Conservation (phyloP, 192 early-diverging fungal genomes). For the Coemansia reversa region DNA sequence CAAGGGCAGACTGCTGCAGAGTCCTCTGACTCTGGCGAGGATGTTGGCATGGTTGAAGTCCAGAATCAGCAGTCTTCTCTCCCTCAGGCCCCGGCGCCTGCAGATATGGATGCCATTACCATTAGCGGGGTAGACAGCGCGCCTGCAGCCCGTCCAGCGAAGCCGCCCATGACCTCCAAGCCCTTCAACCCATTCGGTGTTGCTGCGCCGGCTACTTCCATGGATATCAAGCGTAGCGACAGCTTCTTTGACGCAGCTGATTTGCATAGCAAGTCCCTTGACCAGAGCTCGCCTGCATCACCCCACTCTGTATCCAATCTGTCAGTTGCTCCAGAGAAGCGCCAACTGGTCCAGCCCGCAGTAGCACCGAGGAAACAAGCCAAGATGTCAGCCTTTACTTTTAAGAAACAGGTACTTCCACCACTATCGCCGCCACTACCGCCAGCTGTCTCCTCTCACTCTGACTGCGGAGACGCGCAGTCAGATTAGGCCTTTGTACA, state of each 20-base stretch:
- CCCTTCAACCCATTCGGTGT: conserved; percentile 53
- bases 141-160: conserved; percentile 8
- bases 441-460: background rate
- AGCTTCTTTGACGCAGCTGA: conserved; percentile 48
- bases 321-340: conserved; percentile 9
- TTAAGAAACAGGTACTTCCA: conserved; percentile 12
- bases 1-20: background rate
- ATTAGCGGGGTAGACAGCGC: conserved; percentile 1
- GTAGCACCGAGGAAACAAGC: conserved; percentile 27
- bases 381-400: conserved; percentile 29
- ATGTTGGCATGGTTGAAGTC: too few species aligned
- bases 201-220: conserved; percentile 28
- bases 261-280: conserved; percentile 7
- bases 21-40: background rate
- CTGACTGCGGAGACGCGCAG: background rate
- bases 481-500: background rate
- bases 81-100: too few species aligned
- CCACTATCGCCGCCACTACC: background rate
- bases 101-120: background rate
- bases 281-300: conserved; percentile 14
- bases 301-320: conserved; percentile 1
- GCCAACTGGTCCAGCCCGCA: conserved; percentile 7
- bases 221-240: conserved; percentile 49
- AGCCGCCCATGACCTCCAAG: conserved; percentile 37
- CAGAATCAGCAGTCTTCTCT: too few species aligned